Conservation (phyloP, 2,329 filamentous ascomycete species). For the Penicillium fuscoglaucum region DNA sequence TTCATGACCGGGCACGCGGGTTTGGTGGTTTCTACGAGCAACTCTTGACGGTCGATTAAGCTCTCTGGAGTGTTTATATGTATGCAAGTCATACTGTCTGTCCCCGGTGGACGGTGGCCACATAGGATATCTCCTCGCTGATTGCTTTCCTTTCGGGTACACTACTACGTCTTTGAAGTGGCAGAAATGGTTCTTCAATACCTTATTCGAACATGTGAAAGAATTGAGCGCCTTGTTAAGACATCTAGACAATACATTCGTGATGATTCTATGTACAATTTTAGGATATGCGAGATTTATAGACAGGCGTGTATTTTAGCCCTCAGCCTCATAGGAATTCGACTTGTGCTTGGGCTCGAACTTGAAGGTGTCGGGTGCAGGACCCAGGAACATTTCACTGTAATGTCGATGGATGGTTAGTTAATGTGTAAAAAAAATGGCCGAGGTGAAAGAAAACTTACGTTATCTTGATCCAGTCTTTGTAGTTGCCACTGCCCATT, state of each 20-base stretch:
- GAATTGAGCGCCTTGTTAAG: not conserved
- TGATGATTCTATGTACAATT: slow-evolving; percentile 12
- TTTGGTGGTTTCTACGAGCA: slow-evolving; percentile 49
- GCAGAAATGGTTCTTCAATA: not conserved
- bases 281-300: not conserved
- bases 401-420: slow-evolving; percentile 5
- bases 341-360: slow-evolving; percentile 99
- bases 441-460: slow-evolving; percentile 49
- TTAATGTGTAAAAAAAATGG: slow-evolving; percentile 1
- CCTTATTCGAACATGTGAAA: not conserved
- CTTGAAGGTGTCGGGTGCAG: slow-evolving; percentile 83
- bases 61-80: not conserved
- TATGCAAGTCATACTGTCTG: not conserved
- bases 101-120: not conserved
- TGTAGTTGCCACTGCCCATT: slow-evolving; percentile 84
- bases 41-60: slow-evolving; percentile 29
- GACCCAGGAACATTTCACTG: slow-evolving; percentile 97
- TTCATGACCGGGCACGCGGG: slow-evolving; percentile 42
- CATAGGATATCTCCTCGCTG: not conserved
- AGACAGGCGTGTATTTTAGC: slow-evolving; percentile 14
- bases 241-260: slow-evolving; percentile 1
- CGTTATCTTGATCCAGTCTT: slow-evolving; percentile 99
- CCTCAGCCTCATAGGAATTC: slow-evolving; percentile 78
- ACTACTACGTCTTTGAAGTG: not conserved
- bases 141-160: not conserved